A percentile compares a stretch with the other conserved stretches of the same genome.
phyloP scores from a whole-genome alignment of 2,329 filamentous ascomycete species.

The Ophiostoma montium region DNA sequence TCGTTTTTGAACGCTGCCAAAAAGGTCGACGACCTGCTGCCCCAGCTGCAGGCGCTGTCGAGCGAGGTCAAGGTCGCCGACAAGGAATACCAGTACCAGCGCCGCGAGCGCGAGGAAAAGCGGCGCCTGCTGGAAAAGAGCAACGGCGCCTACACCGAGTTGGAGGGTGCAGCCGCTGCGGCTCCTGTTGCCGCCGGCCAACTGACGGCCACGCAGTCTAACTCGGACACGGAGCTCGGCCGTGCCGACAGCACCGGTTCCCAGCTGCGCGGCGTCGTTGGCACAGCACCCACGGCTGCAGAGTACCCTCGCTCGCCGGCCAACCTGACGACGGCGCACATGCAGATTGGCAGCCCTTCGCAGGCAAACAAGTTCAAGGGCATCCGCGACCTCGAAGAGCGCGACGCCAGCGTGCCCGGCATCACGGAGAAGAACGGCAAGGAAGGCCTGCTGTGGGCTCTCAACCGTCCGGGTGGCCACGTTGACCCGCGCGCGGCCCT shows the following conservation, averaged over 20 bases:
- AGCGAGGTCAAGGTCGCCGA: constrained; percentile 85
- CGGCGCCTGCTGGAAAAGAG: constrained; percentile 79
- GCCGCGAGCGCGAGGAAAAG: constrained; percentile 93
- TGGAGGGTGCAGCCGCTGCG: constrained; percentile 7
- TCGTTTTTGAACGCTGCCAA: constrained; percentile 72
- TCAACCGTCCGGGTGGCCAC: constrained; percentile 85
- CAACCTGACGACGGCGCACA: constrained; percentile 36
- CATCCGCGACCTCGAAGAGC: constrained; percentile 82
- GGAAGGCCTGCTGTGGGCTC: constrained; percentile 86
- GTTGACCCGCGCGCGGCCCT: constrained; percentile 78
- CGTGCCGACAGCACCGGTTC: constrained; percentile 63
- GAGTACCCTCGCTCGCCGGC: constrained; percentile 45
- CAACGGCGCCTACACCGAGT: constrained; percentile 43
- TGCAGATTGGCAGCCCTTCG: constrained; percentile 33
- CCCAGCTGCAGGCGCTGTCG: constrained; percentile 78
- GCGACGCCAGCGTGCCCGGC: constrained; percentile 41
- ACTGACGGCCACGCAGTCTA: constrained; percentile 24
- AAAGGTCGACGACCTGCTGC: constrained; percentile 74
- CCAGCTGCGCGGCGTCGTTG: constrained; percentile 42
- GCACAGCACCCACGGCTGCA: constrained; percentile 20
- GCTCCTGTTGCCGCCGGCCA: neutral
- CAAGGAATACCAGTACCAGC: constrained; percentile 91
- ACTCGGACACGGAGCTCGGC: constrained; percentile 55
- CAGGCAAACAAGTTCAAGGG: constrained; percentile 64
- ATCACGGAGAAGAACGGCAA: constrained; percentile 54